A percentile compares a stretch with the other conserved stretches of the same genome.
Evolutionary conservation across 1,284 basidiomycete genomes (phyloP).

Genomic region (Prillingera fragicola): DNA sequence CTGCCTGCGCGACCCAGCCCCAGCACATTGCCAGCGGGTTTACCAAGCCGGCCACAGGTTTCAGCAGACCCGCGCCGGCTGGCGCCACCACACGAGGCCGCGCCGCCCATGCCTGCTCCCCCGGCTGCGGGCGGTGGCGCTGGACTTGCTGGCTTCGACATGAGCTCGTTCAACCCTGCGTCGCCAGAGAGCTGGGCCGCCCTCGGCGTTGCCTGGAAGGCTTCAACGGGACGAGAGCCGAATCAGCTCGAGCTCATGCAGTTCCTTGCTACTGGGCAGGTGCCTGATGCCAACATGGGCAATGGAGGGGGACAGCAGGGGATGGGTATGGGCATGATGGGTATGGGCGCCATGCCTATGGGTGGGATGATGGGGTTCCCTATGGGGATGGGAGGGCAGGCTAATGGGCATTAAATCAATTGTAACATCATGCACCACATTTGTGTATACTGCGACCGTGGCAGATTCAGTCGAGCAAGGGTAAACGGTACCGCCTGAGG

Average conservation of each 20-base stretch:
- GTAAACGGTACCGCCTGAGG: too few species aligned
- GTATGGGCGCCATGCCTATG: background rate
- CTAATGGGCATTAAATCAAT: too few species aligned
- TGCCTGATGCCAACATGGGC: background rate
- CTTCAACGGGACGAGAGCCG: constrained; percentile 30
- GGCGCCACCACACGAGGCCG: background rate
- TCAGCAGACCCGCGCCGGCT: constrained; percentile 14
- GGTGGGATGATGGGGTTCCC: background rate
- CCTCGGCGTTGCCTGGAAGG: constrained; percentile 35
- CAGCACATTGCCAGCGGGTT: too few species aligned
- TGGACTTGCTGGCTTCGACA: constrained; percentile 28
- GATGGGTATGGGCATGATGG: background rate
- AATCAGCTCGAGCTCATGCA: constrained; percentile 42
- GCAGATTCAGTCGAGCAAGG: too few species aligned
- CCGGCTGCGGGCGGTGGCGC: background rate
- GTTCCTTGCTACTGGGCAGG: constrained; percentile 25
- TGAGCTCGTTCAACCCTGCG: constrained; percentile 33
- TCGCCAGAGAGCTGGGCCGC: constrained; percentile 29
- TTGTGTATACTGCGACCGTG: too few species aligned
- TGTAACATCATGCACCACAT: too few species aligned
- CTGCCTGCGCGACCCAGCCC: constrained; percentile 10
- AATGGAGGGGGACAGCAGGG: background rate
- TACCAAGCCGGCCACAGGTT: too few species aligned
- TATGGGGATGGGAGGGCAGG: constrained; percentile 12
- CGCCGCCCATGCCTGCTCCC: background rate